phyloP scores from a whole-genome alignment of 1,284 basidiomycete species.

The Tilletia caries region DNA sequence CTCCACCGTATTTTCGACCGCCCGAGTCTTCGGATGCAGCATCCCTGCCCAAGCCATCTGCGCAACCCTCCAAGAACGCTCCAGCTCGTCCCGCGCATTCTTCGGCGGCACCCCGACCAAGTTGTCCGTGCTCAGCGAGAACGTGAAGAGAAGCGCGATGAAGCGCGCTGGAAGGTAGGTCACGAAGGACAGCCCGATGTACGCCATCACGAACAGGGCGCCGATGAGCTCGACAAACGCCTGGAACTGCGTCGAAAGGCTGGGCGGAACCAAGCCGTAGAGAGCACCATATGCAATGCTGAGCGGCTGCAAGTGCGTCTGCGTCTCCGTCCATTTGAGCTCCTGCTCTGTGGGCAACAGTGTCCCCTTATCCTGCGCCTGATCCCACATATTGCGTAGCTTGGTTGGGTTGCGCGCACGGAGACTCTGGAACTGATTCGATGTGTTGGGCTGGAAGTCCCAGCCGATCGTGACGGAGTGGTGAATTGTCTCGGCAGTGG shows the following conservation, averaged over 20 bases:
- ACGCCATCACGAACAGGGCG: constrained; percentile 61
- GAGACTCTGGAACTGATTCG: background rate
- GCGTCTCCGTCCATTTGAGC: background rate
- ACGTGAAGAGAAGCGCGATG: background rate
- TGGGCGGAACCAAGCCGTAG: background rate
- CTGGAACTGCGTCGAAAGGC: constrained; percentile 62
- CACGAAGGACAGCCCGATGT: constrained; percentile 55
- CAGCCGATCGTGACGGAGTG: background rate
- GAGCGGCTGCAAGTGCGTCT: background rate
- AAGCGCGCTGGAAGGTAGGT: constrained; percentile 57
- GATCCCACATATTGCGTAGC: constrained; percentile 1
- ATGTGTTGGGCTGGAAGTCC: background rate
- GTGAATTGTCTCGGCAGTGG: background rate
- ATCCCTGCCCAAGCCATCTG: constrained; percentile 75
- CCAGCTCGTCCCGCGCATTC: constrained; percentile 63
- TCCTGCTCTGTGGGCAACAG: constrained; percentile 10
- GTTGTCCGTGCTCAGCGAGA: constrained; percentile 18
- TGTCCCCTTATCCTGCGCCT: background rate
- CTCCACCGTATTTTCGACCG: constrained; percentile 58
- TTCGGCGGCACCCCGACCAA: constrained; percentile 8
- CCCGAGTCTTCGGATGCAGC: constrained; percentile 79
- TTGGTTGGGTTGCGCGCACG: background rate
- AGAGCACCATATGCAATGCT: background rate
- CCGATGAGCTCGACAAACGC: constrained; percentile 70
- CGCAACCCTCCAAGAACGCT: constrained; percentile 79